Conservation (phyloP, 2,329 filamentous ascomycete genomes). For the Cytospora piceicola region DNA sequence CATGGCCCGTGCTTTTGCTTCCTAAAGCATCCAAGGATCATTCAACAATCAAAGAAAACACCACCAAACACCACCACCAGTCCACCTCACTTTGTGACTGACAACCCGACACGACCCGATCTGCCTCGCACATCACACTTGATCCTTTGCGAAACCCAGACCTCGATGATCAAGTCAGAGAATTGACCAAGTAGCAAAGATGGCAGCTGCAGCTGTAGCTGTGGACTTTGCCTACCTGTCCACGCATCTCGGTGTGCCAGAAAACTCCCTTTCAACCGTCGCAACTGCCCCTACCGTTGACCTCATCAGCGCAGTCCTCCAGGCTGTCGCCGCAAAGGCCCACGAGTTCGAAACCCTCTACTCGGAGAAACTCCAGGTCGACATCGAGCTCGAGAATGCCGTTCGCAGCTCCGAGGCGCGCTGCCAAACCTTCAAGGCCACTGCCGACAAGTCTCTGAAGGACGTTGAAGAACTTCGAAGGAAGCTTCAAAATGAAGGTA, state of each 20-base stretch:
- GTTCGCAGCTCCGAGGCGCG: slow-evolving; percentile 83
- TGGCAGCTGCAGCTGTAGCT: slow-evolving; percentile 57
- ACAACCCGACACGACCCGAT: not conserved
- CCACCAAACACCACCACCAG: not conserved
- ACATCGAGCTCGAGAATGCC: slow-evolving; percentile 92
- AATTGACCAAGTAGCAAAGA: slow-evolving; percentile 41
- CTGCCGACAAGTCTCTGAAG: slow-evolving; percentile 79
- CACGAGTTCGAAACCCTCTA: slow-evolving; percentile 81
- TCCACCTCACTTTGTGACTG: not conserved
- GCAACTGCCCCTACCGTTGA: slow-evolving; percentile 74
- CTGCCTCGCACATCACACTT: not conserved
- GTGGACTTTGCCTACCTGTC: slow-evolving; percentile 76
- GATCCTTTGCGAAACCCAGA: not conserved
- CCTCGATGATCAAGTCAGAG: slow-evolving; percentile 26
- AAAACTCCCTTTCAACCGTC: slow-evolving; percentile 63
- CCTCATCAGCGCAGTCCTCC: slow-evolving; percentile 74
- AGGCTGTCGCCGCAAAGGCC: slow-evolving; percentile 76
- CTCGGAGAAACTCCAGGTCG: slow-evolving; percentile 83
- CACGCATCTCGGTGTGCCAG: slow-evolving; percentile 70
- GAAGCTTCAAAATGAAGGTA: slow-evolving; percentile 84
- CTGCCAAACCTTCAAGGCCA: slow-evolving; percentile 78
- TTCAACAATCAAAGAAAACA: slow-evolving; percentile 4
- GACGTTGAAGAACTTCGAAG: slow-evolving; percentile 81
- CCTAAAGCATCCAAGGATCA: slow-evolving; percentile 26
- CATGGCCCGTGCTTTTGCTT: slow-evolving; percentile 20